Base-by-base conservation (phyloP, 352 stramenopile genomes). In the Phytophthora tubulina region DNA sequence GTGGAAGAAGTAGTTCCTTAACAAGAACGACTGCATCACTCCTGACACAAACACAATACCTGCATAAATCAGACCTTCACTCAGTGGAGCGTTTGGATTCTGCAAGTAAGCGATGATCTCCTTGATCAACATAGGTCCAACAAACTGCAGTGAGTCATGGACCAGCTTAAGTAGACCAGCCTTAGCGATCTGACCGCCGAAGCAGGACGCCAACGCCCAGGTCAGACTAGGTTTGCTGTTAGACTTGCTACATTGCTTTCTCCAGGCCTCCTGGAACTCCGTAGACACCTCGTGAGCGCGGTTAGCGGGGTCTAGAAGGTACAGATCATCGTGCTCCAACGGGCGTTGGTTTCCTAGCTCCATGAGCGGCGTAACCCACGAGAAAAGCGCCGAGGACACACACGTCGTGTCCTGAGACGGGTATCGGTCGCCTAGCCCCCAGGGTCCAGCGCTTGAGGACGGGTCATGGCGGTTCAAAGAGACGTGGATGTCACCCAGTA, bases 351-450 rank as follows among this genome's bases (percentile, higher is more conserved):
- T 91, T 10, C 89, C 89, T 53, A 93, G 74, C 56, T 89, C 72
- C 80, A 96, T 91, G 14, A 96, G 54, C 51, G 84, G 84, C 48
- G 85, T 91, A 31, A 96, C 67, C 89, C 89, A 96, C 52, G 76
- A 81, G 70, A 96, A 96, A 38, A 92, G 81, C 30, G 89, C 72
- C 21, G 71, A 72, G n/a, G 80, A 83, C 27, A 78, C 44, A 52
- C 85, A 87, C 10, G 75, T 84, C 6, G 79, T 76, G 62, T 87
- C 70, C 64, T 95, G 80, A 61, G 72, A 78, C 51, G 85, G 85
- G 67, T 85, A 90, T 6, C 75, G 75, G 58, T 87, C 69, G 35
- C 83, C 78, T n/a, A 89, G 67, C 1, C 79, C 79, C 11, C 71
- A 74, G 3, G 57, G n/a, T 4, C 38, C 2, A 4, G 21, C 21